Evolutionary conservation across 179 eudicot genomes (phyloP), one percentile per base, ranked within the genome.

Genomic region (Silene noctiflora): DNA sequence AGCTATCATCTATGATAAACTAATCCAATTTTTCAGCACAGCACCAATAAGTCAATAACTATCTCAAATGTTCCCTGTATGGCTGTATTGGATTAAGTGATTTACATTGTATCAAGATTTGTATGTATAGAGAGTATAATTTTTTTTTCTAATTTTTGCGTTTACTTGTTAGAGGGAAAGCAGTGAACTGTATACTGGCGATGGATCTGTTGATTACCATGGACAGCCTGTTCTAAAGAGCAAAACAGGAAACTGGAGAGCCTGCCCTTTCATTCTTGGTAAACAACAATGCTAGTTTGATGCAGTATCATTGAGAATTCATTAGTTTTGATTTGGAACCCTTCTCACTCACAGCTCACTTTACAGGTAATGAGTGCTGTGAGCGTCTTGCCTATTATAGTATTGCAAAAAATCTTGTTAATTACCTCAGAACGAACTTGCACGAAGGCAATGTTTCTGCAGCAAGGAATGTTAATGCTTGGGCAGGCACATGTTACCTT

Each of bases 171-270:
- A 70, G 74, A 51, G 62, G 62, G 74, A 53, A 70, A 56, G 31
- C 31, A 29, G 14, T 46, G 77, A 71, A 39, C 76, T 24, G 20
- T 76, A 81, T 74, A 62, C 81, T 14, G 81, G 84, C 65, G 84
- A 81, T 70, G 84, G 84, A 31, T 78, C 84, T 53, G 69, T 65
- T 14, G 76, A 78, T 74, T 51, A 77, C 20, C 74, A 75, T 1
- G 81, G 81, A 51, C 72, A 74, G 1, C 76, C 81, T 10, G 71
- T 82, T 27, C 71, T 78, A 55, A 82, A 71, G 79, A 79, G 67
- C 17, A 82, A 82, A 63, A 78, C 81, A n/a, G 84, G 84, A 71
- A 82, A 78, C 25, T 82, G 84, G 84, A 78, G 79, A 82, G 78
- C 84, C 21, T 78, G 84, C 66, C 74, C 74, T 20, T 82, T 70